Evolutionary conservation across 164 flowering plant genomes (phyloP).

Genomic region (Berberis thunbergii): DNA sequence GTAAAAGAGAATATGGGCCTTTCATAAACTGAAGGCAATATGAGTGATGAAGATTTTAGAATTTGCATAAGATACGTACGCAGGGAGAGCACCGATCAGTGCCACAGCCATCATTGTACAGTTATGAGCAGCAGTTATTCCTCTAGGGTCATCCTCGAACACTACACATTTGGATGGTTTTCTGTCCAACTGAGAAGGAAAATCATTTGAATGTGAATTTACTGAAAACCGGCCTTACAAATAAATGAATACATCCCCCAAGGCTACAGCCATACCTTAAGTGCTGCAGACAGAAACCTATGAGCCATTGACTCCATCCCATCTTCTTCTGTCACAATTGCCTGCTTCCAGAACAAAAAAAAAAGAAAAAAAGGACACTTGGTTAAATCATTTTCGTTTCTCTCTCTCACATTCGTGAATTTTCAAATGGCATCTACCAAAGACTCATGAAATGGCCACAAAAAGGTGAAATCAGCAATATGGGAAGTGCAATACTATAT

Average conservation of each 20-base stretch:
- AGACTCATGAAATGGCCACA: too few species aligned
- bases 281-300: slow-evolving; percentile 86
- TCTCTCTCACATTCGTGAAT: too few species aligned
- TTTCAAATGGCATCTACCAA: too few species aligned
- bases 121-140: slow-evolving; percentile 94
- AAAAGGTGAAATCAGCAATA: too few species aligned
- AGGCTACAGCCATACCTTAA: slow-evolving; percentile 46
- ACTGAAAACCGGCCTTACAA: too few species aligned
- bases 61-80: slow-evolving; percentile 38
- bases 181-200: slow-evolving; percentile 61
- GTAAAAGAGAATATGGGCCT: too few species aligned
- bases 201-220: too few species aligned
- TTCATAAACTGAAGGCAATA: too few species aligned
- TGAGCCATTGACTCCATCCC: slow-evolving; percentile 98
- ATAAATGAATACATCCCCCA: background rate
- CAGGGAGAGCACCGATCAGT: slow-evolving; percentile 87
- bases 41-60: background rate
- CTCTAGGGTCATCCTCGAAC: slow-evolving; percentile 91
- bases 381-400: background rate
- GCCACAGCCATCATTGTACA: slow-evolving; percentile 99
- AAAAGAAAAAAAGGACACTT: background rate
- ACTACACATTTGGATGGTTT: slow-evolving; percentile 97
- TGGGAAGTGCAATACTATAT: too few species aligned
- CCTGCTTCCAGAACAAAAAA: slow-evolving; percentile 32
- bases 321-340: slow-evolving; percentile 87